These are phyloP conservation scores for Abelmoschus esculentus DNA, from an alignment of 345 rosid genomes.

Conservation along the genomic window DNA sequence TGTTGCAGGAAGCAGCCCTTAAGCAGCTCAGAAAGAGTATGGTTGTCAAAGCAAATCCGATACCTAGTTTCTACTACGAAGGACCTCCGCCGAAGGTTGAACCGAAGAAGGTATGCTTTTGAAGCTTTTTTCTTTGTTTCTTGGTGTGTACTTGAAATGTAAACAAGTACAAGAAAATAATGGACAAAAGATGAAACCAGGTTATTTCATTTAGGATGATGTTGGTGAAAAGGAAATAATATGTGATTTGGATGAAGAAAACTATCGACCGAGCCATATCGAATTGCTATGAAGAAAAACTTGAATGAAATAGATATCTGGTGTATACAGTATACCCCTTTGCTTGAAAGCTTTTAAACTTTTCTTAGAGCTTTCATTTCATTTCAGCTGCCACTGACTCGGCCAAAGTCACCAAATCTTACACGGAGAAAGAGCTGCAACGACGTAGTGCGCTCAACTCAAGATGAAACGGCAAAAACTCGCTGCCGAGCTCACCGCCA, in stretches of 20 bases:
- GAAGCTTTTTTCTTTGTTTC: not conserved
- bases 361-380: constrained; percentile 3
- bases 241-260: not conserved
- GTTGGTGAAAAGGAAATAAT: not conserved
- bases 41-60: constrained; percentile 79
- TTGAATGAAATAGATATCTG: not conserved
- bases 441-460: constrained; percentile 40
- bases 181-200: not conserved
- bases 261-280: not conserved
- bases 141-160: not conserved
- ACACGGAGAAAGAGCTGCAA: constrained; percentile 81
- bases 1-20: constrained; percentile 85
- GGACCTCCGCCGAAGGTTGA: constrained; percentile 75
- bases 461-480: constrained; percentile 45
- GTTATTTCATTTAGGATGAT: not conserved
- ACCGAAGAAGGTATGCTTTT: constrained; percentile 65
- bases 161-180: not conserved
- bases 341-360: not conserved
- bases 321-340: not conserved
- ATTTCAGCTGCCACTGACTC: constrained; percentile 74
- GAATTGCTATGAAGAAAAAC: not conserved
- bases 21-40: constrained; percentile 83
- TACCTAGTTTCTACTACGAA: constrained; percentile 91
- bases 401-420: constrained; percentile 64
- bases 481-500: constrained; percentile 56